Percentiles rank a stretch among this genome's conserved stretches.
These are phyloP conservation scores for Clitopilus passeckerianus DNA, from an alignment of 768 basidiomycete genomes.

Conservation along the genomic window DNA sequence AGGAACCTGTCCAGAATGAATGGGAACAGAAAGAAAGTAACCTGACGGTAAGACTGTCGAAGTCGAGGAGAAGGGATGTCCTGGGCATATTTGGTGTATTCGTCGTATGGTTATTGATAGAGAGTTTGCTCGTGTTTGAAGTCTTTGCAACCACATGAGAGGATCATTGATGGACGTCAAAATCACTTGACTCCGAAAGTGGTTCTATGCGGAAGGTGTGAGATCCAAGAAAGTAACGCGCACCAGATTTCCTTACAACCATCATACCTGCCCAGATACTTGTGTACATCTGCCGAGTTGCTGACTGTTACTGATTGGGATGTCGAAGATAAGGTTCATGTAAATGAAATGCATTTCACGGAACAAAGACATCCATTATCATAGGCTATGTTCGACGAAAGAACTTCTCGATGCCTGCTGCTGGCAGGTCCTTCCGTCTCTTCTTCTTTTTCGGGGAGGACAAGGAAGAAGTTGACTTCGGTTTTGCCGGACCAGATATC, in stretches of 20 bases:
- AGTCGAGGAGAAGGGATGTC: background rate
- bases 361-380: background rate
- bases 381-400: conserved; percentile 10
- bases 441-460: conserved; percentile 13
- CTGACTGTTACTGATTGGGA: background rate
- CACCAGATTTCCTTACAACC: background rate
- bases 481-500: conserved; percentile 10
- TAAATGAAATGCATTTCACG: background rate
- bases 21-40: conserved; percentile 9
- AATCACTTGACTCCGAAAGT: background rate
- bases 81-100: background rate
- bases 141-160: background rate
- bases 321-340: background rate
- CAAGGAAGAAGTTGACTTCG: conserved; percentile 3
- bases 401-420: conserved; percentile 14
- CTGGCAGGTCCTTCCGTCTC: conserved; percentile 6
- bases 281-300: background rate
- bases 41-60: conserved; percentile 5
- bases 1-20: conserved; percentile 19
- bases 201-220: background rate
- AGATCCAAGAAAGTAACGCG: background rate
- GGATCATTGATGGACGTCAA: background rate
- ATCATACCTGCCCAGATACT: background rate
- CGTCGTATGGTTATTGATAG: background rate
- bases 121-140: background rate